A percentile compares a stretch with the other conserved stretches of the same genome.
Evolutionary conservation across 306 rosid genomes (phyloP).

Genomic region (Cucumis cinereus): DNA sequence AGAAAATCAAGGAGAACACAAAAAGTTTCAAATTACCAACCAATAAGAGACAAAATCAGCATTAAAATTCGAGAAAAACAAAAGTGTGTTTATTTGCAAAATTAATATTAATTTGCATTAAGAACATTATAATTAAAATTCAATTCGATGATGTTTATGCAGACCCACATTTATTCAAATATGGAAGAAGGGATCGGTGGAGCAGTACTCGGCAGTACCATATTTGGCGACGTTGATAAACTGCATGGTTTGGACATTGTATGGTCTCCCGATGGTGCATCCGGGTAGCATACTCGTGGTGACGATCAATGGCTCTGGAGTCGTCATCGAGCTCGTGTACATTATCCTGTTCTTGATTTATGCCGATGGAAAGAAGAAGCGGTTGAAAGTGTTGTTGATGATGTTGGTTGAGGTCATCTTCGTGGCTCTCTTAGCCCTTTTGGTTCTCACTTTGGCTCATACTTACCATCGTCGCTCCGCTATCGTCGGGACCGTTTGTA

Average conservation of each 20-base stretch:
- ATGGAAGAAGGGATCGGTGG: slow-evolving; percentile 68
- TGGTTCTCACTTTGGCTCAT: slow-evolving; percentile 29
- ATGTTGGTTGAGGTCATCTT: slow-evolving; percentile 35
- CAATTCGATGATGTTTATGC: background rate
- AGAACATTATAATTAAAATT: too few relatives aligned
- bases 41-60: background rate
- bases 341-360: slow-evolving; percentile 50
- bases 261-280: slow-evolving; percentile 68
- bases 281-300: slow-evolving; percentile 49
- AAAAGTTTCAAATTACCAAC: background rate
- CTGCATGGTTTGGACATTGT: slow-evolving; percentile 78
- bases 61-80: background rate
- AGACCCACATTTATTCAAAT: slow-evolving; percentile 69
- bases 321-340: slow-evolving; percentile 37
- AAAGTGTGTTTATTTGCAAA: background rate
- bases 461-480: slow-evolving; percentile 26
- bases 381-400: slow-evolving; percentile 34
- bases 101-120: too few relatives aligned
- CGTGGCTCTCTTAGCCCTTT: slow-evolving; percentile 19
- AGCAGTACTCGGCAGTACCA: slow-evolving; percentile 64
- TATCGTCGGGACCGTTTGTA: slow-evolving; percentile 51
- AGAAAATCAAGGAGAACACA: background rate
- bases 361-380: slow-evolving; percentile 36
- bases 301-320: slow-evolving; percentile 64
- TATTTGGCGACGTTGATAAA: slow-evolving; percentile 71